A percentile compares a stretch with the other conserved stretches of the same genome.
Conservation (phyloP, 345 rosid genomes). For the Eucalyptus erythrocorys region DNA sequence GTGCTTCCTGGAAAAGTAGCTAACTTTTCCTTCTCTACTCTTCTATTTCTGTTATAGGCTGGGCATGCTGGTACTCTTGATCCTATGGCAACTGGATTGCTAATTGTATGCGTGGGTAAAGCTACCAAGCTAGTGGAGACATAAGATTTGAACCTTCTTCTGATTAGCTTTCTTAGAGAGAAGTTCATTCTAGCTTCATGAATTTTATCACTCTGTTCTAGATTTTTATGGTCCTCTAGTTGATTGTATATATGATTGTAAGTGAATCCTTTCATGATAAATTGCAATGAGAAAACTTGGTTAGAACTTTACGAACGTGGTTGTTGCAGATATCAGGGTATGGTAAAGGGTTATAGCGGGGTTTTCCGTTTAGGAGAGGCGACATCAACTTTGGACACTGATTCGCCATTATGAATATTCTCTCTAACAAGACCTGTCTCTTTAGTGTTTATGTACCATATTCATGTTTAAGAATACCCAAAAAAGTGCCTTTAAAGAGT, state of each 20-base stretch:
- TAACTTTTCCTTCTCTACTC: background rate
- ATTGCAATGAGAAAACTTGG: background rate
- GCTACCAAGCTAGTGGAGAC: constrained; percentile 86
- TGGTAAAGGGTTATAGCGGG: constrained; percentile 89
- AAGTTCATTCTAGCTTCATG: background rate
- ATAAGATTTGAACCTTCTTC: constrained; percentile 19
- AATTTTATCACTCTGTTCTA: background rate
- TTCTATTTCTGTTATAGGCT: constrained; percentile 32
- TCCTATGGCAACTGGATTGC: constrained; percentile 96
- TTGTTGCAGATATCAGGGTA: constrained; percentile 71
- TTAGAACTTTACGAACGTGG: background rate
- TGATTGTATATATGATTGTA: background rate
- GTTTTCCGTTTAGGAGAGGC: constrained; percentile 97
- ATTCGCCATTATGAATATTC: constrained; percentile 60
- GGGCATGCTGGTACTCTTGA: constrained; percentile 99
- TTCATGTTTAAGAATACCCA: background rate
- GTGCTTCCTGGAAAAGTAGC: background rate
- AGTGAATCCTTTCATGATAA: background rate
- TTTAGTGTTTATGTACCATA: background rate
- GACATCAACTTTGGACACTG: constrained; percentile 95
- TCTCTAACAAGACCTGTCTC: background rate
- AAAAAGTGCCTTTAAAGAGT: background rate
- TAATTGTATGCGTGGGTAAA: constrained; percentile 87
- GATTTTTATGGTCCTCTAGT: background rate
- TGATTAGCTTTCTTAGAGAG: background rate